These are phyloP conservation scores for Mycena indigotica DNA, from an alignment of 768 basidiomycete genomes.

Conservation along the genomic window DNA sequence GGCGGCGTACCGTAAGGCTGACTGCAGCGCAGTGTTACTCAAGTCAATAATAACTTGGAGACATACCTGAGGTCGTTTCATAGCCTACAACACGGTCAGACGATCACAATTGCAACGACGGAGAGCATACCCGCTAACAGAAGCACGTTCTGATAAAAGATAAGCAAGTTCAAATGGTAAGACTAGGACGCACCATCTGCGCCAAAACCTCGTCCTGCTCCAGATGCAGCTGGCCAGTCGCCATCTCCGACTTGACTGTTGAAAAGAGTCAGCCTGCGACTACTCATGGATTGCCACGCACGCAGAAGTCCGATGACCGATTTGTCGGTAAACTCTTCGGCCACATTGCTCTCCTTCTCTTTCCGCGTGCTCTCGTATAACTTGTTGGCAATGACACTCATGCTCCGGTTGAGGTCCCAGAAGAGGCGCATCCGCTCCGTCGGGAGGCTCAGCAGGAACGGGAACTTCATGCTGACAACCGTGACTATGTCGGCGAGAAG, in stretches of 20 bases:
- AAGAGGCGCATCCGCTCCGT: constrained; percentile 27
- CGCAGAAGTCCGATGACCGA: constrained; percentile 42
- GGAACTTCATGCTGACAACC: constrained; percentile 32
- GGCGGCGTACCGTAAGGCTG: constrained; percentile 39
- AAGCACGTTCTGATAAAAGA: constrained; percentile 35
- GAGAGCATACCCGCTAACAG: constrained; percentile 41
- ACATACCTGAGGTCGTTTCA: constrained; percentile 55
- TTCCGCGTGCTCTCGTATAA: constrained; percentile 35
- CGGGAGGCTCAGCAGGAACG: constrained; percentile 36
- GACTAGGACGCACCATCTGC: constrained; percentile 37
- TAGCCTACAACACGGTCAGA: constrained; percentile 51
- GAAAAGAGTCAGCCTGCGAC: too few relatives aligned
- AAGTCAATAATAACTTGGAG: too few relatives aligned
- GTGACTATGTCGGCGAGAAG: constrained; percentile 15
- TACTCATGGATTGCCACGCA: too few relatives aligned
- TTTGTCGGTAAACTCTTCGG: constrained; percentile 31
- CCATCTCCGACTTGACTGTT: constrained; percentile 40
- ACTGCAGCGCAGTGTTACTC: constrained; percentile 26
- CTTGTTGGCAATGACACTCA: constrained; percentile 36
- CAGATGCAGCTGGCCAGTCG: constrained; percentile 32
- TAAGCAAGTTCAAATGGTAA: too few relatives aligned
- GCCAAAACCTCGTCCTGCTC: constrained; percentile 45
- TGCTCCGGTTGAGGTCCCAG: constrained; percentile 28
- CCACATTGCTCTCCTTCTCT: constrained; percentile 32
- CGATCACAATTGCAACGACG: too few relatives aligned